These are phyloP conservation scores for Sugiyamaella boreocaroliniensis DNA, from an alignment of 805 yeast genomes.

Conservation along the genomic window DNA sequence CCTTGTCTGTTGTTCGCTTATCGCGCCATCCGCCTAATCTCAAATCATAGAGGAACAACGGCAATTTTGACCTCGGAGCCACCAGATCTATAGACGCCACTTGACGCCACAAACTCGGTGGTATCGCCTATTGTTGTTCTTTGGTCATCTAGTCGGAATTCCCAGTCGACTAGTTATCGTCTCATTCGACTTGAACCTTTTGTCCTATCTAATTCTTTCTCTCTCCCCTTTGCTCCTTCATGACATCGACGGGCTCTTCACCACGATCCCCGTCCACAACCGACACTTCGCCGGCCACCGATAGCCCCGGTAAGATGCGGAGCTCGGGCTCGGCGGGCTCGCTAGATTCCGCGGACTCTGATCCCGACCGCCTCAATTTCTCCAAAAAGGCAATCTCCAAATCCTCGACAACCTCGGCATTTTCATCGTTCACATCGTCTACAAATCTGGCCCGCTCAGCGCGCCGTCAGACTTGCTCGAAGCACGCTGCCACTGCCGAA, in stretches of 20 bases:
- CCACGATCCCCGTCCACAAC: conserved; percentile 5
- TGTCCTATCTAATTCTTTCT: no score
- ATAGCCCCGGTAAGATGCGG: conserved; percentile 2
- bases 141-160: no score
- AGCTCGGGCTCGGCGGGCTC: neutral
- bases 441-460: neutral
- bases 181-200: no score
- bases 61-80: no score
- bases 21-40: no score
- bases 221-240: no score
- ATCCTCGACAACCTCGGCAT: conserved; percentile 17
- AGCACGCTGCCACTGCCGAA: neutral
- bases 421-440: conserved; percentile 15
- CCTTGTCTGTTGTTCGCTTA: no score
- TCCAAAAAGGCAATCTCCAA: conserved; percentile 13
- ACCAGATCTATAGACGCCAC: no score
- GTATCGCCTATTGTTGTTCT: no score
- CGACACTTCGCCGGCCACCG: conserved; percentile 4
- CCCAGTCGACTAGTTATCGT: neutral
- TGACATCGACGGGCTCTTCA: neutral
- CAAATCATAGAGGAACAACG: no score
- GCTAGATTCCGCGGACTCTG: neutral
- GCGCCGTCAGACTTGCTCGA: no score
- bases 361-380: conserved; percentile 4
- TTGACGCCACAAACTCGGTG: no score